These are phyloP conservation scores for Penicillium sp. DNA, from an alignment of 2,329 filamentous ascomycete species.

Conservation along the genomic window DNA sequence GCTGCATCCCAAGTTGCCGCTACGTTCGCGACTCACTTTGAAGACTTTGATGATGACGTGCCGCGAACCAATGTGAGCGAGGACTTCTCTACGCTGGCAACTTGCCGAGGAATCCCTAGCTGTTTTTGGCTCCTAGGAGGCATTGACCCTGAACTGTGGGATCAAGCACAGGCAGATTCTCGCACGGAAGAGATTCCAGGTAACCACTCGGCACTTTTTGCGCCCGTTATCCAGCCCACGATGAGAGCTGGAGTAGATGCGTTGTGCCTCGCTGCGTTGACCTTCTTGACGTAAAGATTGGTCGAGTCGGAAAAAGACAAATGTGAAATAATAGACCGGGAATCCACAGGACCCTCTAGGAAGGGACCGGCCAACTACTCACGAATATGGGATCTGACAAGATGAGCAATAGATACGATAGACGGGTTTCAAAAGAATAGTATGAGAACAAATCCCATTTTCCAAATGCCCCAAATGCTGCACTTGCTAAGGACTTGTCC, in stretches of 20 bases:
- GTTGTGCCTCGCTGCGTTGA: conserved; percentile 52
- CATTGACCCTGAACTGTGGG: conserved; percentile 50
- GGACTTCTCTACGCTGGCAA: conserved; percentile 58
- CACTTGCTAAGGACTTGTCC: too few relatives aligned
- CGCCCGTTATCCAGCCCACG: conserved; percentile 59
- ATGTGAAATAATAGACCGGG: neutral
- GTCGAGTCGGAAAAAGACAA: neutral
- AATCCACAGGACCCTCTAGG: too few relatives aligned
- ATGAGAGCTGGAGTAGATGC: conserved; percentile 54
- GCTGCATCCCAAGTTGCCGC: conserved; percentile 46
- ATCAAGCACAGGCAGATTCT: conserved; percentile 46
- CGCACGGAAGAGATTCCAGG: conserved; percentile 51
- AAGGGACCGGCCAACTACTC: too few relatives aligned
- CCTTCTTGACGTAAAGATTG: conserved; percentile 28
- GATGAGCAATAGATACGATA: too few relatives aligned
- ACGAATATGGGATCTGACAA: too few relatives aligned
- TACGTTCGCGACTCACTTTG: conserved; percentile 51
- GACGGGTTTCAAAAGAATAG: too few relatives aligned
- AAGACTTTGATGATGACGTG: conserved; percentile 33
- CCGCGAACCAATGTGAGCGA: conserved; percentile 48
- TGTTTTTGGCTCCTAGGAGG: conserved; percentile 59
- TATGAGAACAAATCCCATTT: too few relatives aligned
- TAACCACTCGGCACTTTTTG: conserved; percentile 61
- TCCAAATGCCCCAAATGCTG: too few relatives aligned
- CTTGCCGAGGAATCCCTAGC: conserved; percentile 49